Conservation (phyloP, 2,329 filamentous ascomycete species). For the Juglanconis oblonga region DNA sequence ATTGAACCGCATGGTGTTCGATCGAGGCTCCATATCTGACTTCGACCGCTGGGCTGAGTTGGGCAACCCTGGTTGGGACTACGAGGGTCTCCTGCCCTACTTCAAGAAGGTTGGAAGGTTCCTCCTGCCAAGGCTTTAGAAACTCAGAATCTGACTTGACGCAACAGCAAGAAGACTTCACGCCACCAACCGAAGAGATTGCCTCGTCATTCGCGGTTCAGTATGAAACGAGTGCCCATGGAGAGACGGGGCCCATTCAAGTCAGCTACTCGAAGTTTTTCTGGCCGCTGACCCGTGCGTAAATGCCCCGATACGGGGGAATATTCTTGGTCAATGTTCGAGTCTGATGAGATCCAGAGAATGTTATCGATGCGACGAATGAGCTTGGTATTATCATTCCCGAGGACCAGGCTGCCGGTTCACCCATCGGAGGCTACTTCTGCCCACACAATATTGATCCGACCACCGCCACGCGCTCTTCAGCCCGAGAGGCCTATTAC, state of each 20-base stretch:
- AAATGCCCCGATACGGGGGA: neutral
- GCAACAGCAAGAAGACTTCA: constrained; percentile 23
- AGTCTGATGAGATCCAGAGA: constrained; percentile 6
- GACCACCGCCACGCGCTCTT: constrained; percentile 25
- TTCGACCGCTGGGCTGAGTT: constrained; percentile 27
- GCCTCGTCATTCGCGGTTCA: constrained; percentile 26
- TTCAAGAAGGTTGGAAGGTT: constrained; percentile 27
- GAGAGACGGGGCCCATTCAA: constrained; percentile 26
- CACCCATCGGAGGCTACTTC: constrained; percentile 22
- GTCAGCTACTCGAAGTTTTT: constrained; percentile 30
- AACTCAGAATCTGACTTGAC: neutral
- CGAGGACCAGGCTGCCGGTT: constrained; percentile 18
- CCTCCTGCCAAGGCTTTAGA: neutral
- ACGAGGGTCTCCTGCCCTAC: constrained; percentile 25
- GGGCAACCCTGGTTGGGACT: constrained; percentile 28
- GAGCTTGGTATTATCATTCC: constrained; percentile 20
- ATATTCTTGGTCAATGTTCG: neutral
- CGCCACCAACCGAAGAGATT: constrained; percentile 24
- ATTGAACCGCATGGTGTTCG: constrained; percentile 29
- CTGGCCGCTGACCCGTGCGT: constrained; percentile 26
- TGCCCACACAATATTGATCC: constrained; percentile 24
- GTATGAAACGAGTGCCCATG: constrained; percentile 25
- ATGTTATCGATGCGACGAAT: constrained; percentile 20
- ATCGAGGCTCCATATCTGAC: constrained; percentile 25
- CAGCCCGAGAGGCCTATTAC: constrained; percentile 28